Percentiles rank a stretch among this genome's conserved stretches.
phyloP scores from a whole-genome alignment of 2,329 filamentous ascomycete species.

The Aspergillus alliaceus region DNA sequence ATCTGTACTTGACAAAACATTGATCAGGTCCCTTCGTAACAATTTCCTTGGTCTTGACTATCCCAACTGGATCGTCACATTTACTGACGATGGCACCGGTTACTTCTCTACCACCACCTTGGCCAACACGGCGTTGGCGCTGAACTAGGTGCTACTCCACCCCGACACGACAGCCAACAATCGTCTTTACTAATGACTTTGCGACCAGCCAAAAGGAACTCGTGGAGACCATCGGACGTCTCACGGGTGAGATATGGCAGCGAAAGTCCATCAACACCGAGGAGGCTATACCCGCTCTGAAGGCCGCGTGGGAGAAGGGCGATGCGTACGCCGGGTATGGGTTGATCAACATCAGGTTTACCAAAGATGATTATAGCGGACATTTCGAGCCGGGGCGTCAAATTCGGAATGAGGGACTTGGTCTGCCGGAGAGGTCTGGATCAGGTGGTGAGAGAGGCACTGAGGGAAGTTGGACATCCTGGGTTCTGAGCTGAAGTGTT shows the following conservation, averaged over 20 bases:
- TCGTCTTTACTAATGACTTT: constrained; percentile 15
- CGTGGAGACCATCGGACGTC: neutral
- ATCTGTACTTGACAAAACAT: neutral
- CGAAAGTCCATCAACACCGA: constrained; percentile 7
- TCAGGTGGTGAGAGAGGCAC: constrained; percentile 8
- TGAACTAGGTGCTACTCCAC: constrained; percentile 9
- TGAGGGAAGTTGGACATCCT: constrained; percentile 7
- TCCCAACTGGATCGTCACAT: constrained; percentile 2
- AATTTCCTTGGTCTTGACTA: constrained; percentile 11
- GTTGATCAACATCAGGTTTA: constrained; percentile 12
- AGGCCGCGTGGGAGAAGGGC: constrained; percentile 4
- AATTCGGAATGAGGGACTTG: constrained; percentile 6
- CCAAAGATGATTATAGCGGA: constrained; percentile 5
- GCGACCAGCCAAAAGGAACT: constrained; percentile 9
- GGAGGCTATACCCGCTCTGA: constrained; percentile 4
- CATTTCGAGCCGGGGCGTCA: neutral
- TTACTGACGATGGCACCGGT: constrained; percentile 7
- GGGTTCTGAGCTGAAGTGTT: constrained; percentile 3
- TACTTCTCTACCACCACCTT: constrained; percentile 12
- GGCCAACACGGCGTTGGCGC: constrained; percentile 10
- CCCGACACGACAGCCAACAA: constrained; percentile 10
- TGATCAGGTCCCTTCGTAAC: constrained; percentile 6
- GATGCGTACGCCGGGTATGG: constrained; percentile 8
- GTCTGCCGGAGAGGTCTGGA: constrained; percentile 4
- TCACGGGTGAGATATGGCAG: constrained; percentile 10